Conservation (phyloP, 352 stramenopile species). For the Hyaloperonospora brassicae region DNA sequence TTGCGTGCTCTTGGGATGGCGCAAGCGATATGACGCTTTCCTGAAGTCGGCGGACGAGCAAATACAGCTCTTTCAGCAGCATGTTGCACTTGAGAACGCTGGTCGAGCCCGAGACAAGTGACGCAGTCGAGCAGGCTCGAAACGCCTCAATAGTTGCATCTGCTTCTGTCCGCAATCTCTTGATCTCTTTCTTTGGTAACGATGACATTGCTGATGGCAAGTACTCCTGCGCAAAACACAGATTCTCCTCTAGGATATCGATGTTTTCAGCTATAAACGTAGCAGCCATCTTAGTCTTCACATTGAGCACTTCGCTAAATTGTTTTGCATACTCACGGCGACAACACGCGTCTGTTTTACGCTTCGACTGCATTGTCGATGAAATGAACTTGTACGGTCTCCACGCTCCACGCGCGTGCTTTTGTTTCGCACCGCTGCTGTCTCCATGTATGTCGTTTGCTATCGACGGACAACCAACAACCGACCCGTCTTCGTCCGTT, state of each 20-base stretch:
- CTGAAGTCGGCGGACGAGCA: conserved; percentile 45
- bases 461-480: conserved; percentile 23
- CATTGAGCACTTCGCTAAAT: conserved; percentile 37
- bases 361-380: conserved; percentile 63
- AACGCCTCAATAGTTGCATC: conserved; percentile 35
- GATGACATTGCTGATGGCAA: conserved; percentile 44
- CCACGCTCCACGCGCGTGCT: conserved; percentile 36
- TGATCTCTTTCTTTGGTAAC: conserved; percentile 53
- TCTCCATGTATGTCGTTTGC: conserved; percentile 24
- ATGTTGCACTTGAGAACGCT: conserved; percentile 67
- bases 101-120: conserved; percentile 25
- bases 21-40: conserved; percentile 53
- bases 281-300: conserved; percentile 32
- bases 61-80: conserved; percentile 51
- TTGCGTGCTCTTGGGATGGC: conserved; percentile 53
- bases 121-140: conserved; percentile 17
- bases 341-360: conserved; percentile 30
- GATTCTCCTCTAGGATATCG: conserved; percentile 64
- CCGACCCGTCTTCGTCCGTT: conserved; percentile 43
- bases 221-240: conserved; percentile 47
- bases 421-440: conserved; percentile 17
- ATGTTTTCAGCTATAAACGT: conserved; percentile 56
- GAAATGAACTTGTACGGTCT: conserved; percentile 70
- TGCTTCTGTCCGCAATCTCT: conserved; percentile 37
- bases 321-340: conserved; percentile 46